A percentile compares a stretch with the other conserved stretches of the same genome.
Conservation (phyloP, 164 flowering plant genomes). For the Aristolochia californica region DNA sequence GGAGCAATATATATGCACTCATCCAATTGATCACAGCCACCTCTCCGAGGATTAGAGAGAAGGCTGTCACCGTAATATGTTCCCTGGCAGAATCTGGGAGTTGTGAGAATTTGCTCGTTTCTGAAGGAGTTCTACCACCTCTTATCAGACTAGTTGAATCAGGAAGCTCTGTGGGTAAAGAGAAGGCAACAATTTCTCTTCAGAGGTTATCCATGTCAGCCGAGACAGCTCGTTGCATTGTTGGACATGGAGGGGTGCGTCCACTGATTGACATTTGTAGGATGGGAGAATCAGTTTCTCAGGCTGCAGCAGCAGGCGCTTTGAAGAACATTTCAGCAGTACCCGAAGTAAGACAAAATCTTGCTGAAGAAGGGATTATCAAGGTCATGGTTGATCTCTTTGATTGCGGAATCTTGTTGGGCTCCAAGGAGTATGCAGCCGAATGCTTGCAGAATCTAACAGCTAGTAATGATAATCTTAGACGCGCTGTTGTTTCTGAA, state of each 20-base stretch:
- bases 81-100: constrained; percentile 71
- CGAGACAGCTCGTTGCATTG: constrained; percentile 68
- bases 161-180: constrained; percentile 55
- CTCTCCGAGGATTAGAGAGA: constrained; percentile 70
- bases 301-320: constrained; percentile 67
- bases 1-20: constrained; percentile 65
- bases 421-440: constrained; percentile 79
- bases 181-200: constrained; percentile 74
- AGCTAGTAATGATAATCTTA: constrained; percentile 42
- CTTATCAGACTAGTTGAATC: constrained; percentile 75
- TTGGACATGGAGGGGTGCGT: constrained; percentile 71
- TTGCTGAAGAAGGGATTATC: constrained; percentile 75
- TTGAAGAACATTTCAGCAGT: constrained; percentile 73
- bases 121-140: constrained; percentile 83
- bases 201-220: constrained; percentile 68
- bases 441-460: constrained; percentile 88
- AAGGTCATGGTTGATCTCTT: constrained; percentile 62
- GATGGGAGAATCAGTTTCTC: constrained; percentile 64
- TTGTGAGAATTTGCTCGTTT: constrained; percentile 75
- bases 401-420: constrained; percentile 56
- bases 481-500: constrained; percentile 38
- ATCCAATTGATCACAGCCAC: constrained; percentile 79
- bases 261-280: constrained; percentile 70
- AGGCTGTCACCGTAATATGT: constrained; percentile 56
- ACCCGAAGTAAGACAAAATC: constrained; percentile 62